Base-by-base conservation (phyloP, 805 yeast genomes). In the Saccharomycopsis javanensis region DNA sequence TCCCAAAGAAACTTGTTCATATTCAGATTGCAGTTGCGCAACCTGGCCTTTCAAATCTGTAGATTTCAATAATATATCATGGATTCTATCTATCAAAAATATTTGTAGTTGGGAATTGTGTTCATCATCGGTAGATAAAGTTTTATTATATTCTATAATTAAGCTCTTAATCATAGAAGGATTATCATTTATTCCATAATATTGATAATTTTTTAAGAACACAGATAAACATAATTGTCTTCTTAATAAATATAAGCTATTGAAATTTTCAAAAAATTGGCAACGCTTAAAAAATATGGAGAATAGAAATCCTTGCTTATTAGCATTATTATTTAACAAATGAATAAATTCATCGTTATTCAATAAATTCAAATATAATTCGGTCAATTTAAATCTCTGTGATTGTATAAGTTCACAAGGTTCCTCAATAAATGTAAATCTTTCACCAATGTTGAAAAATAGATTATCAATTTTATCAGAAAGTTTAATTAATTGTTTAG, bases 101-200 rank as follows among this genome's bases (percentile, higher is more conserved):
- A 25, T 18, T 42, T 42, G 48, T 13, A 42, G 15, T n/a, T 42
- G 28, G 15, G 23, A 20, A 20, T 42, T 42, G 6, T 20, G 23
- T 23, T 42, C 28, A 42, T 42, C 28, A 8, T 42, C 23, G 15
- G 18, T 42, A 13, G 13, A 8, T 13, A 42, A 20, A 20, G 28
- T 23, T 42, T 42, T 42, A 42, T 42, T 42, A 42, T 42, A 42
- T 23, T 42, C 48, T 10, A 42, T 42, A 20, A 42, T 42, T 23
- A 42, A 42, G 15, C 48, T 42, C 23, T 42, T 42, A 23, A 42
- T 42, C 48, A 42, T 42, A n/a, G 48, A 42, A 42, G 48, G 48
- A 42, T 42, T 42, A 3, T 42, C 48, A 20, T 20, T 20, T 5
- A 15, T 5, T 11, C 13, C 28, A 42, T 42, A 42, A 20, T 42